Evolutionary conservation across 2,329 filamentous ascomycete species (phyloP).

Genomic region (Xylaria arbuscula): DNA sequence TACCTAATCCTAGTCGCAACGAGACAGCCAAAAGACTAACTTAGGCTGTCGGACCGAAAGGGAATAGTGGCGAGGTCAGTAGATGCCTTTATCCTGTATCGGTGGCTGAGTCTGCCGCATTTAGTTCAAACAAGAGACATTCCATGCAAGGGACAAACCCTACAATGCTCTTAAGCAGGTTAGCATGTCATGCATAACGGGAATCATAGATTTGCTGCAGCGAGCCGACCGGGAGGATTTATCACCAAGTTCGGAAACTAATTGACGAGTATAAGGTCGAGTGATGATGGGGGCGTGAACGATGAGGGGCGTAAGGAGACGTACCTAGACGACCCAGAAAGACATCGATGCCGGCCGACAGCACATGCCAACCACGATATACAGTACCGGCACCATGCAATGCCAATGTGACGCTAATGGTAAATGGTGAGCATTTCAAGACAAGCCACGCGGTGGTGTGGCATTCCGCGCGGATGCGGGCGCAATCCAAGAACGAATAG

Average conservation of each 20-base stretch:
- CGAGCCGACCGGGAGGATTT: conserved; percentile 8
- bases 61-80: conserved; percentile 3
- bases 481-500: conserved; percentile 4
- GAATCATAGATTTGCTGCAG: conserved; percentile 10
- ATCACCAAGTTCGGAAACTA: background rate
- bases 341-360: conserved; percentile 20
- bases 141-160: conserved; percentile 32
- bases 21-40: conserved; percentile 18
- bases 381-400: conserved; percentile 18
- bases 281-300: conserved; percentile 22
- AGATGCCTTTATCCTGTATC: background rate
- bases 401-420: conserved; percentile 18
- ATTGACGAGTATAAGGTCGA: conserved; percentile 15
- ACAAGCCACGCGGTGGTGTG: conserved; percentile 38
- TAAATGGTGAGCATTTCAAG: conserved; percentile 22
- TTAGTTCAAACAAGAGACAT: conserved; percentile 24
- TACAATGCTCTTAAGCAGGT: conserved; percentile 4
- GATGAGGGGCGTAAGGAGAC: conserved; percentile 21
- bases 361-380: conserved; percentile 22
- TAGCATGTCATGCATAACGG: conserved; percentile 30
- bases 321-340: conserved; percentile 13
- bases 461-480: conserved; percentile 27
- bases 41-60: conserved; percentile 33
- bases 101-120: conserved; percentile 29
- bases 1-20: conserved; percentile 19